phyloP scores from a whole-genome alignment of 148 eudicot genomes.

The Vaccinium myrtillus region DNA sequence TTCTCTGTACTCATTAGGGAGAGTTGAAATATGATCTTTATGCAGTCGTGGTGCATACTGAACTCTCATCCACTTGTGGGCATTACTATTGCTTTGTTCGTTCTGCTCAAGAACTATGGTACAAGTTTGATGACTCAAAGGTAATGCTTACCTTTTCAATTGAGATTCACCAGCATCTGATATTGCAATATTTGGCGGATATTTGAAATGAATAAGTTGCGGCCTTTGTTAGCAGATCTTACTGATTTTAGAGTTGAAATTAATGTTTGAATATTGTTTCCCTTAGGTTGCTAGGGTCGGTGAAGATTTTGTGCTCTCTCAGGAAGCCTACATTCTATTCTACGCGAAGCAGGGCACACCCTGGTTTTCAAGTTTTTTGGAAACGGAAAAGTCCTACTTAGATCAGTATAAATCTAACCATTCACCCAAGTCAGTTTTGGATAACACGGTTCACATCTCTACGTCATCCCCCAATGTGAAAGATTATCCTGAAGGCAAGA shows the following conservation, averaged over 20 bases:
- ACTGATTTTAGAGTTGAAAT: neutral
- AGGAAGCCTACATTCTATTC: constrained; percentile 84
- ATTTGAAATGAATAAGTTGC: neutral
- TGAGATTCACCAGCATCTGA: constrained; percentile 2
- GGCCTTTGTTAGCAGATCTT: neutral
- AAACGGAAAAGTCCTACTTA: constrained; percentile 36
- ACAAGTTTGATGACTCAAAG: constrained; percentile 74
- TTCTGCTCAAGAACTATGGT: constrained; percentile 65
- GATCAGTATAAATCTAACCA: constrained; percentile 33
- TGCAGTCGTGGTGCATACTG: constrained; percentile 81
- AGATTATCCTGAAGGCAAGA: constrained; percentile 19
- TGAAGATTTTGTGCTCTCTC: constrained; percentile 63
- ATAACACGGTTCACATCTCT: constrained; percentile 29
- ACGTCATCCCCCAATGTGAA: constrained; percentile 19
- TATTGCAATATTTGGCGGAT: constrained; percentile 6
- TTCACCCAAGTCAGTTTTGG: constrained; percentile 83
- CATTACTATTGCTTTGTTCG: constrained; percentile 84
- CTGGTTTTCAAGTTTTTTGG: constrained; percentile 66
- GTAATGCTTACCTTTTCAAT: constrained; percentile 31
- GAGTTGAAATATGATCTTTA: constrained; percentile 64
- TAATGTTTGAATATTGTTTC: constrained; percentile 4
- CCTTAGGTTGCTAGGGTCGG: constrained; percentile 55
- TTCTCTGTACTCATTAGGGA: constrained; percentile 34
- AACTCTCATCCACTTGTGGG: constrained; percentile 63
- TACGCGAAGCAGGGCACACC: constrained; percentile 78